A percentile compares a stretch with the other conserved stretches of the same genome.
phyloP scores from a whole-genome alignment of 2,329 filamentous ascomycete genomes.

The Arachnomyces sp. region DNA sequence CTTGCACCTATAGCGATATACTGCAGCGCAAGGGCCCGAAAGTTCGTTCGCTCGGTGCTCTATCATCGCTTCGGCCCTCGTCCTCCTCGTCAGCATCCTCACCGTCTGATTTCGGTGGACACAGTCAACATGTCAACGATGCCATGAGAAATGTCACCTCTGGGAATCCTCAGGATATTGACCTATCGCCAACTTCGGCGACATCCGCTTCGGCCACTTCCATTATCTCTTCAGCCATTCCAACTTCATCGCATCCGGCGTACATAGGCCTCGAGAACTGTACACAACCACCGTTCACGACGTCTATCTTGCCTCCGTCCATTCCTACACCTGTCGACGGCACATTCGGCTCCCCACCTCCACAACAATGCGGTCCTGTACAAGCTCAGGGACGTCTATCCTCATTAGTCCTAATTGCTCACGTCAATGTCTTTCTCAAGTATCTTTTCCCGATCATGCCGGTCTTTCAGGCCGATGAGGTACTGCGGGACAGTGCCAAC shows the following conservation, averaged over 20 bases:
- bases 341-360: background rate
- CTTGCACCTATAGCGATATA: conserved; percentile 32
- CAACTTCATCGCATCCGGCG: too few species aligned
- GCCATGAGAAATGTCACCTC: too few species aligned
- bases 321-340: background rate
- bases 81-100: background rate
- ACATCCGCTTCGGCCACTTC: too few species aligned
- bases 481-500: conserved; percentile 36
- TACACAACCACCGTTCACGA: too few species aligned
- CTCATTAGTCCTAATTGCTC: conserved; percentile 27
- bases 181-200: too few species aligned
- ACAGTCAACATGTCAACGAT: too few species aligned
- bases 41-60: conserved; percentile 30
- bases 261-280: too few species aligned
- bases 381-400: conserved; percentile 20
- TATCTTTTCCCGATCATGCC: conserved; percentile 39
- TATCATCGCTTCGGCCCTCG: conserved; percentile 26
- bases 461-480: conserved; percentile 28
- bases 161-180: too few species aligned
- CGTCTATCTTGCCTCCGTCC: too few species aligned
- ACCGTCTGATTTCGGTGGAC: too few species aligned
- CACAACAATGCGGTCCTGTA: background rate
- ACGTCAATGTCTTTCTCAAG: conserved; percentile 35
- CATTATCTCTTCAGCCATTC: too few species aligned
- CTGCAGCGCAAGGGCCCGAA: conserved; percentile 33